These are phyloP conservation scores for Aeschynomene evenia DNA, from an alignment of 306 rosid genomes.

Conservation along the genomic window DNA sequence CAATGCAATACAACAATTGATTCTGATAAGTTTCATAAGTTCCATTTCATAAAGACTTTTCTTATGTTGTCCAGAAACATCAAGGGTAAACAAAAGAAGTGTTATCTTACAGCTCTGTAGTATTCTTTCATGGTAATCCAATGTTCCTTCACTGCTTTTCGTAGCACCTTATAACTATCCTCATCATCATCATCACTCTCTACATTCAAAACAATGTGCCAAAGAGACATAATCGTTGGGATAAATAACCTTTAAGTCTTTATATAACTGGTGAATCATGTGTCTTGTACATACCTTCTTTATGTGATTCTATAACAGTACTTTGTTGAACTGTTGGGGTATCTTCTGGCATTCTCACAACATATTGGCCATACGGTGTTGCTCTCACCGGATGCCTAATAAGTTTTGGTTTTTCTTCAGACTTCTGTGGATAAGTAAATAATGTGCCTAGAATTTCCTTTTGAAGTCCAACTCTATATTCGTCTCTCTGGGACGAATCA, in stretches of 20 bases:
- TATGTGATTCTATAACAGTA: constrained; percentile 8
- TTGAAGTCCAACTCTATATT: constrained; percentile 18
- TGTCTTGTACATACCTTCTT: constrained; percentile 23
- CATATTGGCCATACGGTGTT: neutral
- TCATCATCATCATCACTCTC: constrained; percentile 36
- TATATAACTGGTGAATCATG: neutral
- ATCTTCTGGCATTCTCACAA: constrained; percentile 15
- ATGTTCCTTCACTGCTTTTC: constrained; percentile 38
- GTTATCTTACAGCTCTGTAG: constrained; percentile 39
- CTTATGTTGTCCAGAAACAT: constrained; percentile 1
- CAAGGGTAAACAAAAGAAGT: neutral
- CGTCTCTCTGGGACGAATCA: constrained; percentile 17
- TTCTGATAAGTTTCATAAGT: neutral
- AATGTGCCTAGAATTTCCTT: constrained; percentile 38
- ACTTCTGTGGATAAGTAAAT: constrained; percentile 36
- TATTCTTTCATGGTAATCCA: constrained; percentile 46
- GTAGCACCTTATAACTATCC: constrained; percentile 35
- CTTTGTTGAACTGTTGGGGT: neutral
- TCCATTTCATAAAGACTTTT: neutral
- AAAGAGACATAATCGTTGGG: neutral
- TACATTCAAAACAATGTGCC: constrained; percentile 8
- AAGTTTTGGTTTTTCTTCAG: constrained; percentile 31
- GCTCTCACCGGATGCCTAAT: constrained; percentile 9
- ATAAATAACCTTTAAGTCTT: neutral
- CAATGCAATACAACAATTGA: neutral